Evolutionary conservation across 148 eudicot species (phyloP).

Genomic region (Suaeda aralocaspica): DNA sequence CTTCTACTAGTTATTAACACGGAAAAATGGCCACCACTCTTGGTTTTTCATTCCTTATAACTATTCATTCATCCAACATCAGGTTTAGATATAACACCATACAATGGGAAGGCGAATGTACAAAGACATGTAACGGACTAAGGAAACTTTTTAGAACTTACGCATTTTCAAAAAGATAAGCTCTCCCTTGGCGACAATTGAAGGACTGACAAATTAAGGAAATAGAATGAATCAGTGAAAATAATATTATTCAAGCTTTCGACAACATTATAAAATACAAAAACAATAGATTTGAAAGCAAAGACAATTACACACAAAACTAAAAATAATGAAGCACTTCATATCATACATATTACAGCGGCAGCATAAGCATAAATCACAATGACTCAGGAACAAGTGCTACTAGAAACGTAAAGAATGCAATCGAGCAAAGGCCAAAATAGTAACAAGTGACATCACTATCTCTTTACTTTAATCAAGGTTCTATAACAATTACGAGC

Average conservation of each 20-base stretch:
- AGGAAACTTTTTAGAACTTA: constrained; percentile 35
- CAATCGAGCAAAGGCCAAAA: too few species aligned
- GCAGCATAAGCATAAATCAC: too few species aligned
- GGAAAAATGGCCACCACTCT: not conserved
- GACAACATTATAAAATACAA: not conserved
- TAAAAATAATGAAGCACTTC: too few species aligned
- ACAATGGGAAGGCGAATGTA: too few species aligned
- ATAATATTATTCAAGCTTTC: not conserved
- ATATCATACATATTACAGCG: too few species aligned
- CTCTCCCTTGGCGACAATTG: constrained; percentile 53
- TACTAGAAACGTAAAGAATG: too few species aligned
- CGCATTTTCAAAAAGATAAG: constrained; percentile 62
- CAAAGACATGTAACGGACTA: not conserved
- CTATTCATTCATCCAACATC: not conserved
- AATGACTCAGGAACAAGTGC: too few species aligned
- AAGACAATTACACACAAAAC: not conserved
- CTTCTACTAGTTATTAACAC: not conserved
- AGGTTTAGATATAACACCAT: not conserved
- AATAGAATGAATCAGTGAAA: constrained; percentile 6
- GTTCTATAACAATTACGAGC: not conserved
- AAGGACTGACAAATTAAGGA: constrained; percentile 42
- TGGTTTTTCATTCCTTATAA: not conserved
- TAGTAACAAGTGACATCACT: not conserved
- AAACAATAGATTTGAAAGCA: not conserved
- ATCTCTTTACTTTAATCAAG: not conserved